Conservation (phyloP, 176 grass and related monocot species). For the Oryza australiensis region DNA sequence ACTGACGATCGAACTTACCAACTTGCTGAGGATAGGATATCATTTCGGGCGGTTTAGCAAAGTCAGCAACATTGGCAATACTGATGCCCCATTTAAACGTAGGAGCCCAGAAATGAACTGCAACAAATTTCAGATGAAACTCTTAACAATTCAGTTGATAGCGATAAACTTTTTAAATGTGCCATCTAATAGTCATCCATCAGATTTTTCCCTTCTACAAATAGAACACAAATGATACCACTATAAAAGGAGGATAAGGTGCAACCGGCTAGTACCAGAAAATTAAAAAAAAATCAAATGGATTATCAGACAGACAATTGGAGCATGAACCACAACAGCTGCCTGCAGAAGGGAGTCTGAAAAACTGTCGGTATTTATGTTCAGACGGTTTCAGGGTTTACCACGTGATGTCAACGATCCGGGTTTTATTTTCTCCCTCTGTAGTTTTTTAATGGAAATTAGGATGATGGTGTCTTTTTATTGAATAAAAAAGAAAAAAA, state of each 20-base stretch:
- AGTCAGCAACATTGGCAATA: constrained; percentile 91
- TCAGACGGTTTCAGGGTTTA: background rate
- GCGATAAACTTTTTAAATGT: background rate
- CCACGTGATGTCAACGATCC: background rate
- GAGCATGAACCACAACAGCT: background rate
- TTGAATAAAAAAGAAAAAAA: no score
- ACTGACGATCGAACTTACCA: constrained; percentile 47
- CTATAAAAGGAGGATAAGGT: background rate
- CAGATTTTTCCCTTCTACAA: no score
- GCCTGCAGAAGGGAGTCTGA: background rate
- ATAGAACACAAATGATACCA: no score
- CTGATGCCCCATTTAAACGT: constrained; percentile 99
- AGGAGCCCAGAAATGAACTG: constrained; percentile 93
- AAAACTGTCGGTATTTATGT: background rate
- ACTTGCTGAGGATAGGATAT: constrained; percentile 93
- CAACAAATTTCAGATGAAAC: constrained; percentile 18
- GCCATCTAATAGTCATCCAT: background rate
- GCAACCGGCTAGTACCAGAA: background rate
- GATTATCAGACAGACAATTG: background rate
- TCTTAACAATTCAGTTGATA: background rate
- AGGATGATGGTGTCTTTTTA: no score
- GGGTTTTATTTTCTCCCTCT: background rate
- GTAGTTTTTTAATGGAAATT: no score
- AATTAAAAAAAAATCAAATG: background rate
- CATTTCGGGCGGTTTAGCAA: constrained; percentile 87